These are phyloP conservation scores for Peribolospora kevripleyi DNA, from an alignment of 768 basidiomycete species.

Conservation along the genomic window DNA sequence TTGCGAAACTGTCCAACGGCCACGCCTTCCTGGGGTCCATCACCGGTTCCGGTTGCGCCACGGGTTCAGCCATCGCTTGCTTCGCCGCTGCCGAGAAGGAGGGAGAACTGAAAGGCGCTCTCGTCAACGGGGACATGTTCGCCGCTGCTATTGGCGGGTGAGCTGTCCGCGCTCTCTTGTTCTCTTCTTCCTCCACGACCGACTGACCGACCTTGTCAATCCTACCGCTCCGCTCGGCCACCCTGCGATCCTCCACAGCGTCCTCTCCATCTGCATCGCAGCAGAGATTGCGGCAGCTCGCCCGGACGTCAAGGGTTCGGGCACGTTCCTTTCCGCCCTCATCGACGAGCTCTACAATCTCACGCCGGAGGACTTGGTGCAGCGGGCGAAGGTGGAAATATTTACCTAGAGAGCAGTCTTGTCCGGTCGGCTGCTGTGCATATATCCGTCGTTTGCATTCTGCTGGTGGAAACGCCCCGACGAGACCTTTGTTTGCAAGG, in stretches of 20 bases:
- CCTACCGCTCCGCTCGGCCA: background rate
- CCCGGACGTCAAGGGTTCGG: conserved; percentile 33
- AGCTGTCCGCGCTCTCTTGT: conserved; percentile 12
- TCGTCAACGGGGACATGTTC: conserved; percentile 57
- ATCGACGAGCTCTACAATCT: conserved; percentile 34
- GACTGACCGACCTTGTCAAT: background rate
- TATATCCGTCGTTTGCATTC: too few species aligned
- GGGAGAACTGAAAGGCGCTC: conserved; percentile 19
- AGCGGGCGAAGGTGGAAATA: conserved; percentile 15
- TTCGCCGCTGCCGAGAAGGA: conserved; percentile 25
- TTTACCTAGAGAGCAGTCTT: too few species aligned
- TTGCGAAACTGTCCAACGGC: conserved; percentile 52
- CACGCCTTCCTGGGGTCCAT: conserved; percentile 46
- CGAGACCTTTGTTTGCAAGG: too few species aligned
- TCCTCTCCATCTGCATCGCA: conserved; percentile 37
- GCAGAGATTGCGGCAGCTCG: conserved; percentile 34
- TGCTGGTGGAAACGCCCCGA: too few species aligned
- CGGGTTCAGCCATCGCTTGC: conserved; percentile 46
- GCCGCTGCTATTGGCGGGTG: conserved; percentile 53
- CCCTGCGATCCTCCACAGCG: conserved; percentile 19
- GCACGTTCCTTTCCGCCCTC: conserved; percentile 39
- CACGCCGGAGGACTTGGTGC: conserved; percentile 14
- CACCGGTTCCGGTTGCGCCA: conserved; percentile 65
- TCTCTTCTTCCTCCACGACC: background rate
- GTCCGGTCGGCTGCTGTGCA: too few species aligned